Base-by-base conservation (phyloP, 495 filamentous ascomycete species). In the Lophiotrema nucula region DNA sequence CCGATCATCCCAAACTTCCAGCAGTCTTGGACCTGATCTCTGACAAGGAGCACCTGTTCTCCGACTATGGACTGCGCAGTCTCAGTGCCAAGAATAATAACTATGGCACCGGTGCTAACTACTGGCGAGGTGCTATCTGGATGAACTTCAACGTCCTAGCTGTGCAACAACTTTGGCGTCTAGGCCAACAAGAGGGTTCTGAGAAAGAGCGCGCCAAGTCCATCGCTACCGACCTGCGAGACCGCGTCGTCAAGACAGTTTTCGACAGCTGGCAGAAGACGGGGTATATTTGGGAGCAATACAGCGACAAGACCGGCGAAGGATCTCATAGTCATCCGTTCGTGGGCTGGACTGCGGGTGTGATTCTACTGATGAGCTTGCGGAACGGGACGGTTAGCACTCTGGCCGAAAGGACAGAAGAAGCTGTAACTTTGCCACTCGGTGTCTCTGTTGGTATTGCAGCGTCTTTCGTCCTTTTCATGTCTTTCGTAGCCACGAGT, bases 241-340 rank as follows among this genome's bases (percentile, higher is more conserved):
- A 80, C 64, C 96, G 95, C 65, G 72, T 97, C 37, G 89, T 97
- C 23, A 80, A 91, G 46, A 96, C 90, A 27, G 88, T 97, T 41
- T 96, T 86, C 76, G 75, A 81, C 23, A 81, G 83, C 67, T 97
- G 92, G 92, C 77, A 85, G 69, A 79, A 85, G 58, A 97, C 92
- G 0, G 90, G 92, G 18, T 97, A 96, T 71, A 92, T 92, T 5
- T 97, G 93, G 93, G 92, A 97, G 70, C 92, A 97, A 73, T 97
- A 96, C 72, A 90, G 96, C 70, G 88, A 91, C 0, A 88, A 95
- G 55, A 95, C 86, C 3, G 92, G 92, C 47, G 78, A 80, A 46
- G 92, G 92, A 26, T 92, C 96, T 76, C 82, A 93, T 46, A 97
- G 90, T n/a, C 90, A 95, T 74, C 93, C 96, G 74, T 97, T 97